Percentiles rank a stretch among this genome's conserved stretches.
Evolutionary conservation across 371 early-diverging fungal genomes (phyloP).

Genomic region (Sporodiniella umbellata): DNA sequence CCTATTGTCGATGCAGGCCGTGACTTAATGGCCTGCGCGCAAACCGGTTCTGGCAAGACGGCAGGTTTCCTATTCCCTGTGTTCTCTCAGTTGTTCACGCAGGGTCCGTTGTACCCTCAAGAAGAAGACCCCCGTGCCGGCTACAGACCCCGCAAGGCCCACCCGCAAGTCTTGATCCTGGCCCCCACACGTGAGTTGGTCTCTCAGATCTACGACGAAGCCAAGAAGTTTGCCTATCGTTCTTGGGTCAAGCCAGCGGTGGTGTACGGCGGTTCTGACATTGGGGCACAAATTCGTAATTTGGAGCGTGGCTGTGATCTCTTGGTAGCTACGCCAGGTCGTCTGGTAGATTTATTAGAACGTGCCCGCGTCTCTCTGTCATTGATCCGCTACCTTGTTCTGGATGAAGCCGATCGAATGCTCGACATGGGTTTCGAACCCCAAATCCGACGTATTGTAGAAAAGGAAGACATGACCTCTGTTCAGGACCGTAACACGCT

Average conservation of each 20-base stretch:
- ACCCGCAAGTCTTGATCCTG: conserved; percentile 83
- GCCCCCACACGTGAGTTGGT: conserved; percentile 98
- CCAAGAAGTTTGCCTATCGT: conserved; percentile 80
- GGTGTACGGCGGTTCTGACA: conserved; percentile 94
- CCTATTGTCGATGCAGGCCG: conserved; percentile 79
- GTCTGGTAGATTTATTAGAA: conserved; percentile 93
- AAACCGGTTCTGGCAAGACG: conserved; percentile 94
- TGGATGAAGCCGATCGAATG: conserved; percentile 99
- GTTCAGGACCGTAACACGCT: conserved; percentile 85
- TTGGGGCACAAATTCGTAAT: conserved; percentile 85
- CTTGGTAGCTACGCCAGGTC: conserved; percentile 96
- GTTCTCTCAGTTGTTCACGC: conserved; percentile 82
- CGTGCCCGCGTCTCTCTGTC: conserved; percentile 80
- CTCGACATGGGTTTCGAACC: conserved; percentile 99
- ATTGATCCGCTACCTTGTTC: conserved; percentile 79
- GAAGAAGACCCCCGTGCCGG: conserved; percentile 52
- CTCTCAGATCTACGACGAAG: conserved; percentile 87
- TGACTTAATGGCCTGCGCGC: conserved; percentile 88
- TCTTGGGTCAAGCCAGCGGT: conserved; percentile 89
- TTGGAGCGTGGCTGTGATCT: conserved; percentile 93
- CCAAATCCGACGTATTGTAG: conserved; percentile 94
- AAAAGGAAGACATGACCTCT: conserved; percentile 87
- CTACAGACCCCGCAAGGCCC: conserved; percentile 82
- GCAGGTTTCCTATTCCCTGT: conserved; percentile 93
- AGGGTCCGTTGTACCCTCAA: conserved; percentile 73